Evolutionary conservation across 2,329 filamentous ascomycete genomes (phyloP), one percentile per base, ranked within the genome.

Genomic region (Daldinia eschscholtzii): DNA sequence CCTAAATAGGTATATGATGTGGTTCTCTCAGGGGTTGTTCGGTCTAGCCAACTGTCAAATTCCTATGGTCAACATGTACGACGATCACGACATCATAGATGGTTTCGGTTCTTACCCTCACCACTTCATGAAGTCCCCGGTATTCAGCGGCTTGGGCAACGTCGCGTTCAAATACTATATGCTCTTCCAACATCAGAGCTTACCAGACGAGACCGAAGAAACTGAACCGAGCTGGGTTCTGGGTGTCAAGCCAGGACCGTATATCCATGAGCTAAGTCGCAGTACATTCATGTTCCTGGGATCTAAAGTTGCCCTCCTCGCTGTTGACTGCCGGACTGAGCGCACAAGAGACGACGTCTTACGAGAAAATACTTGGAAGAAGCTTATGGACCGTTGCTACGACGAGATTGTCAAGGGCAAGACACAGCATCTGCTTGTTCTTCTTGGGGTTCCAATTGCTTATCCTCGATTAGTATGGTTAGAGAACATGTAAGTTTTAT

Each of bases 131-230:
- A 89, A 88, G 72, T 93, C 93, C 2, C 92, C 93, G 0, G 93
- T 98, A 0, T 97, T 99, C 78, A 91, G 91, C 1, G 96, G 97
- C 0, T 81, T 99, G 7, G 97, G 96, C 2, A 92, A 92, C 41
- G 89, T 98, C 57, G 95, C 95, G 0, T 98, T 96, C 87, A 99
- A 99, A 79, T 99, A 98, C 81, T 99, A 99, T 76, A 91, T 99
- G 90, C 87, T 99, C 7, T 99, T 99, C 83, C 96, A 99, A 79
- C 96, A 99, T 74, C 97, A 99, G 79, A 97, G 92, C 72, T 85
- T 97, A 3, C 83, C 89, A 0, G 88, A 91, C 52, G 96, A 99
- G 81, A 93, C 91, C 0, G 91, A 97, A 72, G 84, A 87, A 39
- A 88, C 92, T 2, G 97, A 99, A 79, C 93, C 95, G 1, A 98